Evolutionary conservation across 1,139 yeast genomes (phyloP).

Genomic region (Yamadazyma blattariae): DNA sequence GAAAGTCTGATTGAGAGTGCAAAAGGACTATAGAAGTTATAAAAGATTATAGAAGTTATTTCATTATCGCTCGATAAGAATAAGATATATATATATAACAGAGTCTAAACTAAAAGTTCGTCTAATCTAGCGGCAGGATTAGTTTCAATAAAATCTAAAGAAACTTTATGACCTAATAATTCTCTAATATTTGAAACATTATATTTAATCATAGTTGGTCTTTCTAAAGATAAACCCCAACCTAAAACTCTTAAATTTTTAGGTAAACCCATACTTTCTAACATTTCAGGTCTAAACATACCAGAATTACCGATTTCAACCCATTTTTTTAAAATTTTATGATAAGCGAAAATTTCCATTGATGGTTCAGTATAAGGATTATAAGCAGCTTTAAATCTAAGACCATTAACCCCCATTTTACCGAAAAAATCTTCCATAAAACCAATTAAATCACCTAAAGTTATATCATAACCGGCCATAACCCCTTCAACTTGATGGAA

Average conservation of each 20-base stretch:
- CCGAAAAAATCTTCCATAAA: slow-evolving; percentile 97
- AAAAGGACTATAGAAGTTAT: no score
- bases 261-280: slow-evolving; percentile 97
- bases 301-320: slow-evolving; percentile 99
- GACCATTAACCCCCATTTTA: slow-evolving; percentile 93
- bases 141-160: slow-evolving; percentile 87
- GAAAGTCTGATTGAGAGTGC: neutral
- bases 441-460: slow-evolving; percentile 94
- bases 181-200: slow-evolving; percentile 95
- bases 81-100: no score
- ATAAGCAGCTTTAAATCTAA: slow-evolving; percentile 97
- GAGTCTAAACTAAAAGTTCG: slow-evolving; percentile 40
- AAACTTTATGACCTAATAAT: slow-evolving; percentile 90
- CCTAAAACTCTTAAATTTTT: slow-evolving; percentile 92
- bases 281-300: slow-evolving; percentile 99
- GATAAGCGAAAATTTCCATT: slow-evolving; percentile 96
- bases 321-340: slow-evolving; percentile 92
- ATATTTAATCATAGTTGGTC: slow-evolving; percentile 99
- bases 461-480: slow-evolving; percentile 90
- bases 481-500: slow-evolving; percentile 99
- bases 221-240: slow-evolving; percentile 95
- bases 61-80: no score
- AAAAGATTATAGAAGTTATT: no score
- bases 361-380: slow-evolving; percentile 99
- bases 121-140: slow-evolving; percentile 98